Evolutionary conservation across 2,329 filamentous ascomycete species (phyloP).

Genomic region (Colletotrichum australisinense): DNA sequence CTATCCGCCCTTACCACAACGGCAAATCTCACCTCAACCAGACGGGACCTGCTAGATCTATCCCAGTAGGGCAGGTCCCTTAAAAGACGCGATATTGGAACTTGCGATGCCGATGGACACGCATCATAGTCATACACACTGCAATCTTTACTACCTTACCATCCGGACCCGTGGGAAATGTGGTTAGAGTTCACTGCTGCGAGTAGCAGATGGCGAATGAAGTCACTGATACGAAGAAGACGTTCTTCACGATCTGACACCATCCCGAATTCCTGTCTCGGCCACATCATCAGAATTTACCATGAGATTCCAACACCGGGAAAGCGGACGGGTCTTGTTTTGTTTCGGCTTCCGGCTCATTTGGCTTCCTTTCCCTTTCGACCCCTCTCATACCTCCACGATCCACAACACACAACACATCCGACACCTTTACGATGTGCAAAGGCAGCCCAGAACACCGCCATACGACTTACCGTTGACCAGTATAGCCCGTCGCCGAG

Average conservation of each 20-base stretch:
- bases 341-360: neutral
- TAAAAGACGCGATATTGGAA: constrained; percentile 6
- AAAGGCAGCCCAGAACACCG: neutral
- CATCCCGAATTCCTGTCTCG: constrained; percentile 7
- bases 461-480: neutral
- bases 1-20: neutral
- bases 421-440: neutral
- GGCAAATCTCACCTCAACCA: neutral
- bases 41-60: neutral
- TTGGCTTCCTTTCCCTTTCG: neutral
- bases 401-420: neutral
- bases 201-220: constrained; percentile 21
- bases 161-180: neutral
- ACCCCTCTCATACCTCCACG: neutral
- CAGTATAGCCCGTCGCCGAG: neutral
- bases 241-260: constrained; percentile 6
- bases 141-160: neutral
- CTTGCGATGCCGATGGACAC: neutral
- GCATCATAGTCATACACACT: neutral
- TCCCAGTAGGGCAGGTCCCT: constrained; percentile 4
- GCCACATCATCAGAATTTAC: neutral
- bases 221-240: neutral
- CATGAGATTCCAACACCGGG: neutral
- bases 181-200: constrained; percentile 12
- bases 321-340: neutral